Evolutionary conservation across 1,139 yeast genomes (phyloP), one percentile per base, ranked within the genome.

Genomic region (Wickerhamiella infanticola): DNA sequence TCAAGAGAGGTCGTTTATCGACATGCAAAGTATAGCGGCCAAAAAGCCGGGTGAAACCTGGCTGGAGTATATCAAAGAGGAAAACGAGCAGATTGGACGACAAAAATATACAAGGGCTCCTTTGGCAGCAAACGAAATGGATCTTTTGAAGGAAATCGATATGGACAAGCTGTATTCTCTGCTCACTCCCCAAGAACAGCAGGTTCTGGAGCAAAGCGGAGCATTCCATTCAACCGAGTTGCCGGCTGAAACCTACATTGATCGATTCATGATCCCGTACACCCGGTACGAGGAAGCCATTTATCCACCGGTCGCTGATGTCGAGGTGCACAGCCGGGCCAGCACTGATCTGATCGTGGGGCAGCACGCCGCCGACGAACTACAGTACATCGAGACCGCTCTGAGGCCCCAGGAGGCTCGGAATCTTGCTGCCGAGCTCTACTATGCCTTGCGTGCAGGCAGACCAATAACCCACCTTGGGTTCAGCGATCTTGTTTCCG

Each of bases 401-500:
- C 45, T 53, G 37, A 43, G 43, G 27, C 54, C 55, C 3, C 45
- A 48, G 24, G 56, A 53, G 45, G 45, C 47, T 44, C 47, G 50
- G 3, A 37, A 40, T 33, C 46, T 53, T 7, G 45, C 50, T n/a
- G 18, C 47, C 29, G 51, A 50, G 38, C 43, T 53, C 29, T 43
- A 48, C 24, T 44, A 46, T 37, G 53, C 48, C 33, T 25, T 46
- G 23, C 43, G 43, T n/a, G 47, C 46, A 23, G 38, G 35, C 24
- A 44, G 42, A 27, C 46, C 49, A 4, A 46, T 51, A 25, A 52
- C 53, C 8, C 54, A 53, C 47, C 46, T 51, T 5, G 56, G 51
- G 40, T 45, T 53, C 42, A 49, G 53, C 48, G 56, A 53, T 38
- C 46, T 47, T 37, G 52, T 53, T 25, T 46, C 50, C 9, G 51